Base-by-base conservation (phyloP, 2,329 filamentous ascomycete species). In the Hansfordia pulvinata region DNA sequence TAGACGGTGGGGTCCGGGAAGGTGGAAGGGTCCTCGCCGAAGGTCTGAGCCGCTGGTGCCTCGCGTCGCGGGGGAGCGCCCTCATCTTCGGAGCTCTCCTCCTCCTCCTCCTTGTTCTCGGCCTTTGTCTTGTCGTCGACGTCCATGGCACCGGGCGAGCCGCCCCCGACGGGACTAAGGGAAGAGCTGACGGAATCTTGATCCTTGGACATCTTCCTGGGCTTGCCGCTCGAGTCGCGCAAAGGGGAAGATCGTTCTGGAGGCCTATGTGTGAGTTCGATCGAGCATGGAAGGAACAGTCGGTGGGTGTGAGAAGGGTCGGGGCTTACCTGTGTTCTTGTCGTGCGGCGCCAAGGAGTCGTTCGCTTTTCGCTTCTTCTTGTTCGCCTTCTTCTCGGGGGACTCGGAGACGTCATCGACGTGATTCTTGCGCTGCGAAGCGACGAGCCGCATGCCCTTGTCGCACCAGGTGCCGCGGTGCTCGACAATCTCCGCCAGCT, bases 1-100 rank as follows among this genome's bases (percentile, higher is more conserved):
- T 98, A 98, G 26, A 94, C 68, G 19, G 88, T 93, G 2, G 86
- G 85, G 46, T 98, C 90, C 12, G 72, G 71, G 43, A 88, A 93
- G n/a, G 76, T 84, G 15, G 84, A 81, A 0, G 88, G 88, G 45
- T 96, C 85, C 20, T 88, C 77, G 32, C 88, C 88, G 49, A 94
- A 96, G 1, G 84, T 86, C 53, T 93, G 82, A 43, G 76, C 76
- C 32, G 86, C 78, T 5, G 81, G 84, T 20, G 69, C 63, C 26
- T 76, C 71, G 15, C 69, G 64, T 35, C 64, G 63, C 43, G 76
- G 64, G 31, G 69, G 67, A 40, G 71, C 58, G 39, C 69, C 56
- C 46, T 73, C 64, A 33, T 76, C 70, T 35, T 70, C 59, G 25
- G 65, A 69, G 34, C 63, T 69, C 9, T 56, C 64, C 28, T 62